Conservation (phyloP, 345 rosid genomes). For the Eucalyptus erythrocorys region DNA sequence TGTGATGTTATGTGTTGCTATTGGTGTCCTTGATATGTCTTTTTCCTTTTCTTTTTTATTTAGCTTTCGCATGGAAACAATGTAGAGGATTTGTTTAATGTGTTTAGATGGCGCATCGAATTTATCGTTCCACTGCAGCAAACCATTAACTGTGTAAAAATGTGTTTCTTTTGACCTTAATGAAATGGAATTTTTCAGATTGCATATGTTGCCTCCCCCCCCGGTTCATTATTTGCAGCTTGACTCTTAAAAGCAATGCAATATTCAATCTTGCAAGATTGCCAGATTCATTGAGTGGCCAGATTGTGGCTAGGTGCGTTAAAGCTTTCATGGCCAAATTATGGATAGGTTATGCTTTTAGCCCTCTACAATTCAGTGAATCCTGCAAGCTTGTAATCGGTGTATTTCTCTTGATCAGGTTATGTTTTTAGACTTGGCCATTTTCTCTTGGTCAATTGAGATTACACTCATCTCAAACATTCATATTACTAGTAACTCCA, state of each 20-base stretch:
- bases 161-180: background rate
- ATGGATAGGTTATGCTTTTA: too few relatives aligned
- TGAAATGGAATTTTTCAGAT: background rate
- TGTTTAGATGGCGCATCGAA: background rate
- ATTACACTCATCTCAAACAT: background rate
- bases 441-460: background rate
- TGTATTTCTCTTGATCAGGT: background rate
- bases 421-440: background rate
- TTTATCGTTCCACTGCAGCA: background rate
- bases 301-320: fast-evolving
- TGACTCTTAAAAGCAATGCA: background rate
- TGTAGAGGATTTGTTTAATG: too few relatives aligned
- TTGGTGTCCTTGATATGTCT: too few relatives aligned
- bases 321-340: background rate
- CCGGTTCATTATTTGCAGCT: background rate
- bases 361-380: too few relatives aligned
- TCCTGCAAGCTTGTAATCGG: background rate
- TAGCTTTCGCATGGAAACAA: too few relatives aligned
- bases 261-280: background rate
- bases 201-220: too few relatives aligned
- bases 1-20: too few relatives aligned
- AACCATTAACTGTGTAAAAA: background rate
- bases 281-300: background rate
- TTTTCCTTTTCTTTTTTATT: too few relatives aligned
- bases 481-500: background rate